Evolutionary conservation across 2,329 filamentous ascomycete species (phyloP), one percentile per base, ranked within the genome.

Genomic region (Beauveria varroae): DNA sequence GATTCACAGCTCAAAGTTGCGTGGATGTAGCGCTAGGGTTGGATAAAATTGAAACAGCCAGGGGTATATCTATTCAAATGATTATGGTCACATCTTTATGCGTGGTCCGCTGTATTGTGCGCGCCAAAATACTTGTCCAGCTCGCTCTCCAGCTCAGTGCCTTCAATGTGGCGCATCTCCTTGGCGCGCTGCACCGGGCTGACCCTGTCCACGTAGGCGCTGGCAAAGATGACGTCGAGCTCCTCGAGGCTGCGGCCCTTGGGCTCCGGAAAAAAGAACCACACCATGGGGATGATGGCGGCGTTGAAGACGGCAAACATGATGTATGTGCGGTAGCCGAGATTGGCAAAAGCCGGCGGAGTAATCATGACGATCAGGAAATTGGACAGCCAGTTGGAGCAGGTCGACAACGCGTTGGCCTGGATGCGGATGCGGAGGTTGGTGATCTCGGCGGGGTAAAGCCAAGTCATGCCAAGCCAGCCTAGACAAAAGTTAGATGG

Each of bases 341-440:
- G 74, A 54, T 77, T 80, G 54, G 74, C 67, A 61, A 88, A 84
- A 5, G 84, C 82, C 7, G 83, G 78, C 0, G 85, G 85, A 0
- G 84, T 86, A 56, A 88, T 82, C 80, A 87, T 86, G 55, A 88
- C 86, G 26, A 88, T 83, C 68, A 87, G 75, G 71, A 87, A 87
- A 71, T 86, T 85, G 72, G 80, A 81, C 18, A 81, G 74, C 82
- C 83, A 85, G 71, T 85, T 86, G 43, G 79, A 80, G 52, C 80
- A 81, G 0, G 85, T 88, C 2, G 82, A 82, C 43, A 88, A 73
- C 1, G 86, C 86, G 67, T 88, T 88, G 55, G 84, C 83, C 16
- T 84, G 83, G 16, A 81, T 84, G 63, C 84, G 80, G 54, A 84
- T 86, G 63, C 79, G 77, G 63, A 87, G 71, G 34, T 84, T 81